These are phyloP conservation scores for Lindgomyces ingoldianus DNA, from an alignment of 495 filamentous ascomycete genomes.

Conservation along the genomic window DNA sequence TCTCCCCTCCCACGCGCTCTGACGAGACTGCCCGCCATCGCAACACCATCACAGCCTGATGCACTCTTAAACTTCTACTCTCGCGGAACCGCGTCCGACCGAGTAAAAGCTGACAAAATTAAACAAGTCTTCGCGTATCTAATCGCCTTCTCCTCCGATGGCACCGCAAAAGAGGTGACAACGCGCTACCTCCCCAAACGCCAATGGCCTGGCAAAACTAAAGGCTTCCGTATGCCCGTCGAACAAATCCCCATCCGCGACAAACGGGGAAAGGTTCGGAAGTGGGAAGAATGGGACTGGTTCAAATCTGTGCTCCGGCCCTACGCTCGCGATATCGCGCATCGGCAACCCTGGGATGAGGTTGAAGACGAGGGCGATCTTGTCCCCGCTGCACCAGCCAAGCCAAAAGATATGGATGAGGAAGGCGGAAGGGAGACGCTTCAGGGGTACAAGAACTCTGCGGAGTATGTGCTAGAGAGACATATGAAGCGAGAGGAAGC, in stretches of 20 bases:
- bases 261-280: slow-evolving; percentile 66
- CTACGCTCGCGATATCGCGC: slow-evolving; percentile 63
- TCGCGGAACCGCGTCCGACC: slow-evolving; percentile 73
- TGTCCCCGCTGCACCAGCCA: slow-evolving; percentile 64
- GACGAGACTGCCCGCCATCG: slow-evolving; percentile 18
- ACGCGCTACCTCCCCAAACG: slow-evolving; percentile 85
- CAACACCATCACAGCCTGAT: slow-evolving; percentile 55
- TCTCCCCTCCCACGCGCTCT: slow-evolving; percentile 27
- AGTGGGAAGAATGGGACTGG: slow-evolving; percentile 78
- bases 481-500: slow-evolving; percentile 94
- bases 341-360: slow-evolving; percentile 70
- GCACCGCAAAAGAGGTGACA: slow-evolving; percentile 92
- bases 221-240: slow-evolving; percentile 73
- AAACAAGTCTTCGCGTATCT: slow-evolving; percentile 92
- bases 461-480: slow-evolving; percentile 80
- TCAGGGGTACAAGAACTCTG: slow-evolving; percentile 81
- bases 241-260: slow-evolving; percentile 81
- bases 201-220: slow-evolving; percentile 85
- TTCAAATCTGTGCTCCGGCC: slow-evolving; percentile 74
- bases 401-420: slow-evolving; percentile 61
- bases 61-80: slow-evolving; percentile 77
- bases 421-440: slow-evolving; percentile 77
- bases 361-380: slow-evolving; percentile 76
- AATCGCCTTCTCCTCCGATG: slow-evolving; percentile 81
- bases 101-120: slow-evolving; percentile 74